Percentiles rank a stretch among this genome's conserved stretches.
These are phyloP conservation scores for Phytophthora europaea DNA, from an alignment of 352 stramenopile species.

Conservation along the genomic window DNA sequence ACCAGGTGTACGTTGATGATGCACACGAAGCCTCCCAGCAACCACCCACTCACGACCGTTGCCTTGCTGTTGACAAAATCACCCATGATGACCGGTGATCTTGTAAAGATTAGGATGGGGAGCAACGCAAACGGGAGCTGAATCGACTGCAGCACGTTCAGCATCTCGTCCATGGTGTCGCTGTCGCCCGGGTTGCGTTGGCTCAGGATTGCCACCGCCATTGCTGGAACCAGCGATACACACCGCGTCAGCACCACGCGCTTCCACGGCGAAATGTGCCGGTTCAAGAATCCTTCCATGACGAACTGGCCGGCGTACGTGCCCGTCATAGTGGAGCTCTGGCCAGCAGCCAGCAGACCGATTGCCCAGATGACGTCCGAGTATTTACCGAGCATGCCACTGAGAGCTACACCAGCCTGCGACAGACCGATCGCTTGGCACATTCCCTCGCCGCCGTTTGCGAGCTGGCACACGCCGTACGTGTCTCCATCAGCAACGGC, in stretches of 20 bases:
- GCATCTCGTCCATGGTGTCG: slow-evolving; percentile 91
- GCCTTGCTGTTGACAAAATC: slow-evolving; percentile 66
- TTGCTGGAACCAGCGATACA: slow-evolving; percentile 92
- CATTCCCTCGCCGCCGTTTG: slow-evolving; percentile 62
- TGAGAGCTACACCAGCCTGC: slow-evolving; percentile 83
- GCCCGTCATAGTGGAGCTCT: slow-evolving; percentile 97
- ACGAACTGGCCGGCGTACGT: slow-evolving; percentile 98
- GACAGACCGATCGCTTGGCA: slow-evolving; percentile 93
- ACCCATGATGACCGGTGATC: slow-evolving; percentile 84
- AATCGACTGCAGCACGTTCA: slow-evolving; percentile 95
- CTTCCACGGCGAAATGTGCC: slow-evolving; percentile 89
- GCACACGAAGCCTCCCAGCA: slow-evolving; percentile 70
- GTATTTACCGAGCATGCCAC: slow-evolving; percentile 84
- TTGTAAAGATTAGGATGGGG: slow-evolving; percentile 91
- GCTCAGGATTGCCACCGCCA: slow-evolving; percentile 91
- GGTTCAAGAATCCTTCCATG: slow-evolving; percentile 97
- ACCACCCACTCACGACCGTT: slow-evolving; percentile 64
- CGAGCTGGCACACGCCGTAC: slow-evolving; percentile 66
- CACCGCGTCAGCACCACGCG: slow-evolving; percentile 88
- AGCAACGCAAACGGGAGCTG: slow-evolving; percentile 94
- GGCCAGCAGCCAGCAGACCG: slow-evolving; percentile 94
- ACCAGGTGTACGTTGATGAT: slow-evolving; percentile 85
- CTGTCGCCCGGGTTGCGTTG: slow-evolving; percentile 81
- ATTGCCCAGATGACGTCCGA: slow-evolving; percentile 94
- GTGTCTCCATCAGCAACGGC: slow-evolving; percentile 52